Conservation (phyloP, 1,284 basidiomycete species). For the Ganoderma meredithae region DNA sequence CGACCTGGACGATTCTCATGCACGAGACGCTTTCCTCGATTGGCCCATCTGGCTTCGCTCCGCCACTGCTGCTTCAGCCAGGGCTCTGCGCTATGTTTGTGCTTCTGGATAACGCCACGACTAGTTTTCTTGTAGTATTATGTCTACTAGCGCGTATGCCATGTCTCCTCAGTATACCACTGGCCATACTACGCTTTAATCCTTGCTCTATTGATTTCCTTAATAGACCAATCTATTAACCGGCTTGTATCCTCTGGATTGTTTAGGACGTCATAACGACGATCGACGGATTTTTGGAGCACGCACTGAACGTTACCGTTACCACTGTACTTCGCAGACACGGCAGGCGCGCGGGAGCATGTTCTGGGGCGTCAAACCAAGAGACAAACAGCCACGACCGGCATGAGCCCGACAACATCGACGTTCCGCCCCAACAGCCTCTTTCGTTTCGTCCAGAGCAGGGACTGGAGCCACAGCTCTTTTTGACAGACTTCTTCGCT, state of each 20-base stretch:
- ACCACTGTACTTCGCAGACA: too few species aligned
- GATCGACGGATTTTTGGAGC: background rate
- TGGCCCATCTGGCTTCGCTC: background rate
- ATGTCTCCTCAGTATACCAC: conserved; percentile 23
- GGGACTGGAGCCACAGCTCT: background rate
- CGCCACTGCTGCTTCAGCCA: background rate
- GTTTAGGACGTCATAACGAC: background rate
- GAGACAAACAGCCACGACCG: background rate
- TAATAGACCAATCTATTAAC: background rate
- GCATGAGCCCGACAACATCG: background rate
- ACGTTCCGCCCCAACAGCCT: background rate
- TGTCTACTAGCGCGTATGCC: conserved; percentile 9
- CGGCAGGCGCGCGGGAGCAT: background rate
- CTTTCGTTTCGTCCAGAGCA: background rate
- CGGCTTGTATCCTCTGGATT: background rate
- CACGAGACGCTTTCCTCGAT: conserved; percentile 6
- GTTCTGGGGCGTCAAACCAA: background rate
- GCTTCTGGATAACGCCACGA: conserved; percentile 20
- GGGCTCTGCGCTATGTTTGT: conserved; percentile 9
- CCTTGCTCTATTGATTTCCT: background rate
- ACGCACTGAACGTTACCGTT: too few species aligned
- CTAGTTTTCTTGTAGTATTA: conserved; percentile 12
- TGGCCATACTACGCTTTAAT: conserved; percentile 15
- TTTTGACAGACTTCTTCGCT: background rate
- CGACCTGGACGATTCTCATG: conserved; percentile 20